Evolutionary conservation across 2,329 filamentous ascomycete species (phyloP).

Genomic region (Hypomyces rosellus): DNA sequence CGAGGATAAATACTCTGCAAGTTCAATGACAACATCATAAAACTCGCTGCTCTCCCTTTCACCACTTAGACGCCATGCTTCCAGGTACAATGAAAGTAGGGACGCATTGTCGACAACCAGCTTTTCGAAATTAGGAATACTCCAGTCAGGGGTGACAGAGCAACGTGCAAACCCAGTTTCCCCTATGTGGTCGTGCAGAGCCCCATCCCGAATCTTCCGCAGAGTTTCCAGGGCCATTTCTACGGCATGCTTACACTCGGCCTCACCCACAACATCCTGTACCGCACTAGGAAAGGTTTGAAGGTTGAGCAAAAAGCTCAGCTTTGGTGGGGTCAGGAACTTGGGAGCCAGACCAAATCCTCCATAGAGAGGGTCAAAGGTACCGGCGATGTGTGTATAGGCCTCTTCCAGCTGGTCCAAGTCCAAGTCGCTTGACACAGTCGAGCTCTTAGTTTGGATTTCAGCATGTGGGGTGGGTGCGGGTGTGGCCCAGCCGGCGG

Average conservation of each 20-base stretch:
- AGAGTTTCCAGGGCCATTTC: slow-evolving; percentile 78
- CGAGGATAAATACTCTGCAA: slow-evolving; percentile 79
- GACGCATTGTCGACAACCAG: slow-evolving; percentile 92
- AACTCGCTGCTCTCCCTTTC: slow-evolving; percentile 59
- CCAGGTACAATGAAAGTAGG: slow-evolving; percentile 74
- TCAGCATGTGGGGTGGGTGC: slow-evolving; percentile 21
- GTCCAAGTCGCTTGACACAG: slow-evolving; percentile 64
- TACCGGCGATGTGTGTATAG: slow-evolving; percentile 68
- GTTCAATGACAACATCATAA: slow-evolving; percentile 69
- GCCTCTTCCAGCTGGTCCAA: slow-evolving; percentile 89
- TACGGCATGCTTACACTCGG: slow-evolving; percentile 66
- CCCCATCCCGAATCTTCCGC: slow-evolving; percentile 59
- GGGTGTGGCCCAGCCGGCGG: slow-evolving; percentile 25
- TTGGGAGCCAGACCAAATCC: slow-evolving; percentile 82
- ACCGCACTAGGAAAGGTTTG: slow-evolving; percentile 65
- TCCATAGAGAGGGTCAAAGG: slow-evolving; percentile 72
- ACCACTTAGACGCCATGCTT: slow-evolving; percentile 64
- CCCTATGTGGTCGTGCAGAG: slow-evolving; percentile 50
- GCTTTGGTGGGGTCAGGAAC: slow-evolving; percentile 81
- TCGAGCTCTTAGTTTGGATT: slow-evolving; percentile 17
- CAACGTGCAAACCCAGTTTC: slow-evolving; percentile 60
- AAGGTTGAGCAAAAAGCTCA: slow-evolving; percentile 74
- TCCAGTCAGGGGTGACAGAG: slow-evolving; percentile 88
- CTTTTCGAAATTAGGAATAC: slow-evolving; percentile 93
- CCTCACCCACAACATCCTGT: slow-evolving; percentile 77